Conservation (phyloP, 2,329 filamentous ascomycete genomes). For the Talaromyces sp. region DNA sequence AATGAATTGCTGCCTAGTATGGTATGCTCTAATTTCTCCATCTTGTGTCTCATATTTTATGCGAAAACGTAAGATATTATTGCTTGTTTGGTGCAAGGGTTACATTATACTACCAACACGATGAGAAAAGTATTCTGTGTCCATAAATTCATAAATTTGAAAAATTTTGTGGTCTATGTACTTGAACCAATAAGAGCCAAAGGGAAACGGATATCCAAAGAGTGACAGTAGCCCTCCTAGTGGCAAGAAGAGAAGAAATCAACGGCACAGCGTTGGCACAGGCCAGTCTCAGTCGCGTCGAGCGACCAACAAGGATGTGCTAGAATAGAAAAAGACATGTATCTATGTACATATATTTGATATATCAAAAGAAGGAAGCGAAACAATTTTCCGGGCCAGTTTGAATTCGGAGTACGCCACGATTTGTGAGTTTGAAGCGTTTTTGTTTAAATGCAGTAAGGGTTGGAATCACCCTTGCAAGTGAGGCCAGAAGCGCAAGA, state of each 20-base stretch:
- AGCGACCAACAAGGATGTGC: background rate
- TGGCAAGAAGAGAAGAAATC: background rate
- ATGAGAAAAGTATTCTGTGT: background rate
- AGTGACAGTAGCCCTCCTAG: background rate
- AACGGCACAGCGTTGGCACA: background rate
- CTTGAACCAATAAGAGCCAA: background rate
- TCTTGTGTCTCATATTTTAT: background rate
- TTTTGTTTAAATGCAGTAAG: conserved; percentile 3
- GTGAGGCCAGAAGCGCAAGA: conserved; percentile 2
- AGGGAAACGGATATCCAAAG: background rate
- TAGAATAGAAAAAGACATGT: background rate
- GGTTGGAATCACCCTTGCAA: conserved; percentile 7
- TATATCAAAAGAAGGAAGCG: background rate
- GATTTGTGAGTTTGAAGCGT: background rate
- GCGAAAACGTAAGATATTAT: background rate
- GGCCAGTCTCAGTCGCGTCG: background rate
- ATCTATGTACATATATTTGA: background rate
- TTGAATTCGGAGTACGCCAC: background rate
- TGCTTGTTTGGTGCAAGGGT: background rate
- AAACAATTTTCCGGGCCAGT: background rate
- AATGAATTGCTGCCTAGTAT: background rate
- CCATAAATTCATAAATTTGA: background rate
- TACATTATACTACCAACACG: background rate
- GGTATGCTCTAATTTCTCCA: background rate
- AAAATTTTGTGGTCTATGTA: background rate